Evolutionary conservation across 1,284 basidiomycete species (phyloP).

Genomic region (Cerrena zonata): DNA sequence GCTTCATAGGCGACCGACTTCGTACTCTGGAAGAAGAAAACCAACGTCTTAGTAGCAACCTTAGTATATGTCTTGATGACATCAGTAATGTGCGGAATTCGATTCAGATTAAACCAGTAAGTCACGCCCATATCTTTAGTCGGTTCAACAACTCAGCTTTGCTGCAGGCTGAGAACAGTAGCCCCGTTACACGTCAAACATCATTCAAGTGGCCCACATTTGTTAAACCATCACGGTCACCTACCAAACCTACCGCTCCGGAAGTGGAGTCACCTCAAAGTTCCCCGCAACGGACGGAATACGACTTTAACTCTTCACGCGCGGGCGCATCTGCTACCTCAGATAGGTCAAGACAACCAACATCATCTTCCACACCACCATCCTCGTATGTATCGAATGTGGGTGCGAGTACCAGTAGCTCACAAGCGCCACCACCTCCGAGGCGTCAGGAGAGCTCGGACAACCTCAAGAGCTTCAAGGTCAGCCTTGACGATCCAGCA

Average conservation of each 20-base stretch:
- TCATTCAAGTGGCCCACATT: slow-evolving; percentile 81
- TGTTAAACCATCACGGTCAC: slow-evolving; percentile 65
- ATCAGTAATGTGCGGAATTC: slow-evolving; percentile 39
- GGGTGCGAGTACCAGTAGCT: slow-evolving; percentile 22
- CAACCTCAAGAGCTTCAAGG: slow-evolving; percentile 82
- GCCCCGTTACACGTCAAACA: slow-evolving; percentile 55
- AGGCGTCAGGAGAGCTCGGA: slow-evolving; percentile 64
- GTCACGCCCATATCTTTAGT: slow-evolving; percentile 1
- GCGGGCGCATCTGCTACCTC: slow-evolving; percentile 19
- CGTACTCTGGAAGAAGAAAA: slow-evolving; percentile 73
- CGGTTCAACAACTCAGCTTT: slow-evolving; percentile 5
- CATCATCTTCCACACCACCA: slow-evolving; percentile 14
- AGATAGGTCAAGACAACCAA: slow-evolving; percentile 18
- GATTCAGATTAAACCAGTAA: slow-evolving; percentile 22
- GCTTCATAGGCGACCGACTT: slow-evolving; percentile 58
- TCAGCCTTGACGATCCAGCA: slow-evolving; percentile 92
- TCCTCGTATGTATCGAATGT: slow-evolving; percentile 12
- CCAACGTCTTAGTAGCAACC: slow-evolving; percentile 51
- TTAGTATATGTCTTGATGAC: slow-evolving; percentile 64
- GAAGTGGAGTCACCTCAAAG: slow-evolving; percentile 63
- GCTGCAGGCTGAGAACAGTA: slow-evolving; percentile 38
- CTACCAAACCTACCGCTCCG: slow-evolving; percentile 60
- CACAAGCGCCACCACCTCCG: slow-evolving; percentile 31
- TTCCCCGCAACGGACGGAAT: slow-evolving; percentile 70
- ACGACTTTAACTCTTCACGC: slow-evolving; percentile 41